Evolutionary conservation across 768 basidiomycete genomes (phyloP).

Genomic region (Psilocybe cubensis): DNA sequence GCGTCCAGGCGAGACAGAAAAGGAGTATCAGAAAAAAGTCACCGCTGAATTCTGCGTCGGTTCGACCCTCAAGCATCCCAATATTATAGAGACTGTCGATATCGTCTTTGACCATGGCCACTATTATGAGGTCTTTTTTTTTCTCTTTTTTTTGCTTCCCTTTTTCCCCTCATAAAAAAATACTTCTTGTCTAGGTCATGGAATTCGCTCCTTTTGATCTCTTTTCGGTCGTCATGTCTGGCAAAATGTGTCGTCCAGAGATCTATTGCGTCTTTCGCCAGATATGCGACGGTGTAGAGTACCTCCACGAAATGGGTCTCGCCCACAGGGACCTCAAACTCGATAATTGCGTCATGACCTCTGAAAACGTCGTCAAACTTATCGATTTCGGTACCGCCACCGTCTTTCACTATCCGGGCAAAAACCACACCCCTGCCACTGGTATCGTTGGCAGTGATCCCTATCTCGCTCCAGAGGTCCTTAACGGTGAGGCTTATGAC

Average conservation of each 20-base stretch:
- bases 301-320: slow-evolving; percentile 95
- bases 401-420: slow-evolving; percentile 98
- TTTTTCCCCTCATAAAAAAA: slow-evolving; percentile 9
- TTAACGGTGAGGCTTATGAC: slow-evolving; percentile 81
- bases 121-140: slow-evolving; percentile 85
- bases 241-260: slow-evolving; percentile 97
- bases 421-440: slow-evolving; percentile 74
- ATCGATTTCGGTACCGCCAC: slow-evolving; percentile 99
- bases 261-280: slow-evolving; percentile 99
- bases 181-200: slow-evolving; percentile 84
- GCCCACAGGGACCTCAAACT: slow-evolving; percentile 99
- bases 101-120: slow-evolving; percentile 98
- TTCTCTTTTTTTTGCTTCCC: slow-evolving; percentile 7
- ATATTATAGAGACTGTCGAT: slow-evolving; percentile 98
- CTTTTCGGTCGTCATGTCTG: slow-evolving; percentile 99
- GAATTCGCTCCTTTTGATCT: slow-evolving; percentile 99
- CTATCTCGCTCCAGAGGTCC: slow-evolving; percentile 96
- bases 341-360: slow-evolving; percentile 99
- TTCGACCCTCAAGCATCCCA: slow-evolving; percentile 89
- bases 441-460: slow-evolving; percentile 98
- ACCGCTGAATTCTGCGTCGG: slow-evolving; percentile 99
- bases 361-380: slow-evolving; percentile 91
- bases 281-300: slow-evolving; percentile 97
- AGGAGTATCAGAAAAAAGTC: slow-evolving; percentile 99
- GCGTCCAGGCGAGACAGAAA: slow-evolving; percentile 84